A percentile compares a stretch with the other conserved stretches of the same genome.
Evolutionary conservation across 2,329 filamentous ascomycete genomes (phyloP).

Genomic region (Pyricularia pennisetigena): DNA sequence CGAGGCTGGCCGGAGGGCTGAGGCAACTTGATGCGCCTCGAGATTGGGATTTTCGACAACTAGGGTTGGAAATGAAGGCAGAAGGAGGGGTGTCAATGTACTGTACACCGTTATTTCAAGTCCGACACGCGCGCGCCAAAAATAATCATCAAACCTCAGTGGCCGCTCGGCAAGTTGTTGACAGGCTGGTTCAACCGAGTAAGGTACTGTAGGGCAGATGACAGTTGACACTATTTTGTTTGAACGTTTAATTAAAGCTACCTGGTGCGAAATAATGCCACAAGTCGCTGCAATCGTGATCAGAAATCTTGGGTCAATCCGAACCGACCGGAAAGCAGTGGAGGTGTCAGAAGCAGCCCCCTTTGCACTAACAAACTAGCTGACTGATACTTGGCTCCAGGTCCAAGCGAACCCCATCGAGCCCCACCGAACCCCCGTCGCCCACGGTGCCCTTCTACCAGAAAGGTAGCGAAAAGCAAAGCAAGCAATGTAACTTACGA

Average conservation of each 20-base stretch:
- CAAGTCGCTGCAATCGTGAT: not conserved
- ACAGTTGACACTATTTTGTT: not conserved
- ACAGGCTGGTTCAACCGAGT: no score
- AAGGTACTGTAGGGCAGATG: no score
- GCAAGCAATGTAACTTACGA: no score
- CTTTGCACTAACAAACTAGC: no score
- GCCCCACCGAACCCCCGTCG: not conserved
- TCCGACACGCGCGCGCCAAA: not conserved
- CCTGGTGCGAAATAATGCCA: not conserved
- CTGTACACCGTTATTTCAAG: no score
- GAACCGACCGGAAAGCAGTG: no score
- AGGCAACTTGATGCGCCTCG: not conserved
- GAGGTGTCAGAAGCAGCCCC: no score
- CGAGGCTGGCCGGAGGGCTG: not conserved
- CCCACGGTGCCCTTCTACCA: not conserved
- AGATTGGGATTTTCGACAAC: not conserved
- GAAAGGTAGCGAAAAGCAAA: not conserved
- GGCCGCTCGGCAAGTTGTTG: not conserved
- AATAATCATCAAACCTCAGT: not conserved
- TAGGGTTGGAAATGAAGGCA: not conserved
- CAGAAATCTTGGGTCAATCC: not conserved
- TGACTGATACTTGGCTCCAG: not conserved
- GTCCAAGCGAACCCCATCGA: not conserved
- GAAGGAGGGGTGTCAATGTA: not conserved
- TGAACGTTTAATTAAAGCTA: not conserved